Conservation (phyloP, 2,329 filamentous ascomycete species). For the Plectosphaerella plurivora region DNA sequence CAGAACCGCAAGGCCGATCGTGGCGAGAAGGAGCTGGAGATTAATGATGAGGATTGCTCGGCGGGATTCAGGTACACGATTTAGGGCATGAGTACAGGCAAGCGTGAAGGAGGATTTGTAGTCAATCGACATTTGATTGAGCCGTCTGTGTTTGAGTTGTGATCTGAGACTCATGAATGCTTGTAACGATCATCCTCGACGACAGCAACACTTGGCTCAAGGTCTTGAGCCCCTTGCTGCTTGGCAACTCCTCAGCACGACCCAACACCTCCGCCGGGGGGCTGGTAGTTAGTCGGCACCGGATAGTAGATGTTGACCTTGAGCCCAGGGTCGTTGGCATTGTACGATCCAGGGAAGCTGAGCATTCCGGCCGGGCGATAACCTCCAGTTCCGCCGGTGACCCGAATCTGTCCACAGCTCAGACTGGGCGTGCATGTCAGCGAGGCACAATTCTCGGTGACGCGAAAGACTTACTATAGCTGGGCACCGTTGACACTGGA, state of each 20-base stretch:
- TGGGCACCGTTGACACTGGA: constrained; percentile 35
- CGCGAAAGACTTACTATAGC: constrained; percentile 24
- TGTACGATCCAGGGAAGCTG: constrained; percentile 37
- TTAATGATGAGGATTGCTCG: constrained; percentile 24
- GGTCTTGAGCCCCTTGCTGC: background rate
- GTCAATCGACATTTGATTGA: no score
- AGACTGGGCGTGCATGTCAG: background rate
- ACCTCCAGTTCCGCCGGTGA: constrained; percentile 34
- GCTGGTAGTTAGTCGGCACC: constrained; percentile 16
- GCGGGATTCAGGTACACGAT: background rate
- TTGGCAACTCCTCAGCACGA: background rate
- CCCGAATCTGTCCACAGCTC: constrained; percentile 31
- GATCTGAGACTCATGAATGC: no score
- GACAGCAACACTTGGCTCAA: no score
- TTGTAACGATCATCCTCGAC: no score
- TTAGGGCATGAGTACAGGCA: background rate
- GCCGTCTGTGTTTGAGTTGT: no score
- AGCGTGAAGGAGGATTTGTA: background rate
- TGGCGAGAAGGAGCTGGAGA: constrained; percentile 48
- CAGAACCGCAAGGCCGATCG: constrained; percentile 47
- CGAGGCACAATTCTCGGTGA: no score
- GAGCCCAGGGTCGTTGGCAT: constrained; percentile 33
- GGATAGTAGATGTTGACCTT: constrained; percentile 40
- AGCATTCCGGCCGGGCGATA: constrained; percentile 28
- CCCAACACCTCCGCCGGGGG: background rate